phyloP scores from a whole-genome alignment of 1,284 basidiomycete genomes.

The Cystobasidiaceae sp. region DNA sequence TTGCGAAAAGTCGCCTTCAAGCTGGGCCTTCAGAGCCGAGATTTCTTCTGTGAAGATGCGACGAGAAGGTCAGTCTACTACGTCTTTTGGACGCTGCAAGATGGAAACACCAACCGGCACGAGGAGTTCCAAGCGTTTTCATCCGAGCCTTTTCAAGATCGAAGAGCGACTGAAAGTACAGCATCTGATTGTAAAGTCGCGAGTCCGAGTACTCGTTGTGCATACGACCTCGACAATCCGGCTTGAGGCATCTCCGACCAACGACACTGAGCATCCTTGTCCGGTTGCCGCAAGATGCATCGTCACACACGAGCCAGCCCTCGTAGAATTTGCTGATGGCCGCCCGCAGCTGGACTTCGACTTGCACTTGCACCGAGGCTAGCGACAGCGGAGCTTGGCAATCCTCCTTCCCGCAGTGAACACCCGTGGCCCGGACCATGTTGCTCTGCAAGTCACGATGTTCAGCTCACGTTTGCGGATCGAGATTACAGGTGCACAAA shows the following conservation, averaged over 20 bases:
- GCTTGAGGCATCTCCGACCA: constrained; percentile 66
- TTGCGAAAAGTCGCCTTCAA: constrained; percentile 53
- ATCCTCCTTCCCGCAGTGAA: constrained; percentile 53
- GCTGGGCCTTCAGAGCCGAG: constrained; percentile 52
- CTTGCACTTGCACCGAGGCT: constrained; percentile 70
- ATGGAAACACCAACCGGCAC: constrained; percentile 51
- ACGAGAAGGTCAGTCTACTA: constrained; percentile 5
- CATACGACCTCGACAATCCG: constrained; percentile 64
- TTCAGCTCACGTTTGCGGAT: constrained; percentile 45
- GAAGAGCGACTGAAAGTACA: constrained; percentile 74
- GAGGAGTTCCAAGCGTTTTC: constrained; percentile 51
- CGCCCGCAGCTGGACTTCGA: constrained; percentile 75
- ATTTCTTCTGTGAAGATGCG: constrained; percentile 57
- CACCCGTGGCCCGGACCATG: constrained; percentile 47
- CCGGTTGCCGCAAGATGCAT: constrained; percentile 71
- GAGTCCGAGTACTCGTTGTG: constrained; percentile 78
- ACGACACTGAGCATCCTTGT: constrained; percentile 92
- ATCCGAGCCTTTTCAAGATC: constrained; percentile 62
- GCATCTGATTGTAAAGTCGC: constrained; percentile 76
- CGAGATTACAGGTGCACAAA: constrained; percentile 48
- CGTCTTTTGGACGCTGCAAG: not conserved
- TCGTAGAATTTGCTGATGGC: constrained; percentile 81
- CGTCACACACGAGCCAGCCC: constrained; percentile 80
- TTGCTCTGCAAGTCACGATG: constrained; percentile 38
- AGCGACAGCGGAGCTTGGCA: constrained; percentile 58